These are phyloP conservation scores for Incumbomyces delicatus DNA, from an alignment of 2,329 filamentous ascomycete species.

Conservation along the genomic window DNA sequence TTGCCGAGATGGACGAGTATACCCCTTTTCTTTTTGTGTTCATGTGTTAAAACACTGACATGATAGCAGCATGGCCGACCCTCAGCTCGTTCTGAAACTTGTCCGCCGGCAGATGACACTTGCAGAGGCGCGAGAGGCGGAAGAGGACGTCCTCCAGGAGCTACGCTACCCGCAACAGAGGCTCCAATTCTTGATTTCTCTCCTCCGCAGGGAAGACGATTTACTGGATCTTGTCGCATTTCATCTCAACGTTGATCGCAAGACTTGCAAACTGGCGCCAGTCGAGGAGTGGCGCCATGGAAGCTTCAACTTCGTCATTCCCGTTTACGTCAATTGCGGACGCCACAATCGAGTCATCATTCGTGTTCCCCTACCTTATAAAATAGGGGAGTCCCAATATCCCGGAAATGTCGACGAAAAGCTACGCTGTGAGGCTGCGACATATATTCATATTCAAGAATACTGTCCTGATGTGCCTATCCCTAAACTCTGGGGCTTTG, in stretches of 20 bases:
- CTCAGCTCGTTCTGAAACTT: too few species aligned
- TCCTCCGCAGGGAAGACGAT: constrained; percentile 1
- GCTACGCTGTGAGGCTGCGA: constrained; percentile 20
- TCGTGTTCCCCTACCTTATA: constrained; percentile 18
- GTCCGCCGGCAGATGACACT: too few species aligned
- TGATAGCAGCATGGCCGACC: too few species aligned
- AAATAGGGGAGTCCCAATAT: constrained; percentile 15
- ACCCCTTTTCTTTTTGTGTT: too few species aligned
- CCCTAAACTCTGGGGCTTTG: too few species aligned
- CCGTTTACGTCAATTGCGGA: constrained; percentile 13
- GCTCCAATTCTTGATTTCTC: constrained; percentile 3
- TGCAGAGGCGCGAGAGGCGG: constrained; percentile 6
- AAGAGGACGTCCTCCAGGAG: constrained; percentile 9
- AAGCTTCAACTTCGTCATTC: constrained; percentile 24
- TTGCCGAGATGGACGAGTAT: too few species aligned
- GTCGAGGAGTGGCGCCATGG: constrained; percentile 21
- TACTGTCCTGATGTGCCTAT: too few species aligned
- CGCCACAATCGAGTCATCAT: constrained; percentile 10
- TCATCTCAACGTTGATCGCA: constrained; percentile 10
- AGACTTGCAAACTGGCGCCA: constrained; percentile 16
- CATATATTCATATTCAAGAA: not conserved
- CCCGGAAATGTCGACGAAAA: constrained; percentile 25
- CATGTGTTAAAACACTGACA: too few species aligned
- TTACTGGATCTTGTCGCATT: constrained; percentile 1
- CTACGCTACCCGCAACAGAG: constrained; percentile 9